These are phyloP conservation scores for Zostera marina DNA, from an alignment of 116 monocot genomes.

Conservation along the genomic window DNA sequence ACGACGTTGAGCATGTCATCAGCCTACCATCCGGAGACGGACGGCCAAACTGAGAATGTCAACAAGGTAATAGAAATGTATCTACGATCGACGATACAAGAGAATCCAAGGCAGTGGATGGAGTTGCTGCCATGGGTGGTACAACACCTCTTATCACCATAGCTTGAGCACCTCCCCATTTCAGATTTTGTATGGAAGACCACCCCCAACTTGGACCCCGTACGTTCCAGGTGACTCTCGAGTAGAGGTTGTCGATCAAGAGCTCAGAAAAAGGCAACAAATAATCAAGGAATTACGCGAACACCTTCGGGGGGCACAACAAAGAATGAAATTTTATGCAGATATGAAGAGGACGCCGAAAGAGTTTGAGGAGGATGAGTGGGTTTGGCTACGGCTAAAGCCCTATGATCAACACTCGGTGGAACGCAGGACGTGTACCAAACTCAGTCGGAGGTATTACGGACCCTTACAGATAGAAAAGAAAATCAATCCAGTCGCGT, in stretches of 20 bases:
- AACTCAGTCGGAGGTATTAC: too few relatives aligned
- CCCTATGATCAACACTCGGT: too few relatives aligned
- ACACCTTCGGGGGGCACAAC: background rate
- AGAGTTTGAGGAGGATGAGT: too few relatives aligned
- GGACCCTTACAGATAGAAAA: too few relatives aligned
- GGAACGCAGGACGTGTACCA: too few relatives aligned
- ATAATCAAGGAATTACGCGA: background rate
- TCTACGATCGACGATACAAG: background rate
- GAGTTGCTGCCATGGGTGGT: background rate
- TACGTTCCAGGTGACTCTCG: background rate
- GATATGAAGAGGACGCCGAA: too few relatives aligned
- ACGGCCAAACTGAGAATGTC: background rate
- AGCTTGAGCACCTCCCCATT: fast-evolving
- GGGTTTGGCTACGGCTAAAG: too few relatives aligned
- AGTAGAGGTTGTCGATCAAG: background rate
- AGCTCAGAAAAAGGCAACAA: background rate
- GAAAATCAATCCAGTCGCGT: too few relatives aligned
- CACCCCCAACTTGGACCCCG: background rate
- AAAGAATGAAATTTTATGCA: background rate
- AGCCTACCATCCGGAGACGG: background rate
- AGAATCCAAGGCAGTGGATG: background rate
- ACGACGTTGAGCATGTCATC: background rate
- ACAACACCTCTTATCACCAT: background rate
- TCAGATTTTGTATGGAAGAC: background rate
- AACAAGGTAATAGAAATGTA: background rate